phyloP scores from a whole-genome alignment of 2,329 filamentous ascomycete genomes.

The Beauveria caledonica region DNA sequence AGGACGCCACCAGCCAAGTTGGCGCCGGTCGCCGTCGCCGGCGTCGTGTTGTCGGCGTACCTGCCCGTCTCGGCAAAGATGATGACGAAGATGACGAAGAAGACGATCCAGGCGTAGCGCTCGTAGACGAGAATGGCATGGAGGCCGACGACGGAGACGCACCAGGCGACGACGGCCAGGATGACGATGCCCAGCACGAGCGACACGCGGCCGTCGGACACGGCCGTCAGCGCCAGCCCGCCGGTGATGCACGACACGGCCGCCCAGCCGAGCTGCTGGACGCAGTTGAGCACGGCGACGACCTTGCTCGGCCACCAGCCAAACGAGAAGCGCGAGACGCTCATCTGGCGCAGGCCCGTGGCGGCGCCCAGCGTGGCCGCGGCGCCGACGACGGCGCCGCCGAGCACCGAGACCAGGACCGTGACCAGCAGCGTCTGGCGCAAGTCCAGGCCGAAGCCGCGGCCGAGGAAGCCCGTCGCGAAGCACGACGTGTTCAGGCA shows the following conservation, averaged over 20 bases:
- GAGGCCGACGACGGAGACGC: conserved; percentile 45
- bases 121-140: conserved; percentile 41
- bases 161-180: conserved; percentile 37
- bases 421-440: conserved; percentile 35
- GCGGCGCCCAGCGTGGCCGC: conserved; percentile 42
- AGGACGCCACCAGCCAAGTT: conserved; percentile 32
- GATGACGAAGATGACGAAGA: conserved; percentile 40
- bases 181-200: conserved; percentile 46
- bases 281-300: conserved; percentile 33
- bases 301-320: conserved; percentile 44
- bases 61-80: conserved; percentile 37
- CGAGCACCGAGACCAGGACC: conserved; percentile 36
- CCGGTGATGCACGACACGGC: conserved; percentile 44
- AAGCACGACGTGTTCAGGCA: conserved; percentile 45
- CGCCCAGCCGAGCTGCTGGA: conserved; percentile 40
- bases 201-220: conserved; percentile 35
- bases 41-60: conserved; percentile 31
- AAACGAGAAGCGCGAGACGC: conserved; percentile 39
- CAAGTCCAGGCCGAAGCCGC: conserved; percentile 38
- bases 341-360: conserved; percentile 43
- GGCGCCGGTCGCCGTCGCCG: conserved; percentile 24
- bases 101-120: conserved; percentile 39
- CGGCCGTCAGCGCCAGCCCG: conserved; percentile 39
- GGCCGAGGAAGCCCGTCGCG: conserved; percentile 42
- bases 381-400: conserved; percentile 28